Base-by-base conservation (phyloP, 2,329 filamentous ascomycete genomes). In the Pseudogymnoascus sp. region DNA sequence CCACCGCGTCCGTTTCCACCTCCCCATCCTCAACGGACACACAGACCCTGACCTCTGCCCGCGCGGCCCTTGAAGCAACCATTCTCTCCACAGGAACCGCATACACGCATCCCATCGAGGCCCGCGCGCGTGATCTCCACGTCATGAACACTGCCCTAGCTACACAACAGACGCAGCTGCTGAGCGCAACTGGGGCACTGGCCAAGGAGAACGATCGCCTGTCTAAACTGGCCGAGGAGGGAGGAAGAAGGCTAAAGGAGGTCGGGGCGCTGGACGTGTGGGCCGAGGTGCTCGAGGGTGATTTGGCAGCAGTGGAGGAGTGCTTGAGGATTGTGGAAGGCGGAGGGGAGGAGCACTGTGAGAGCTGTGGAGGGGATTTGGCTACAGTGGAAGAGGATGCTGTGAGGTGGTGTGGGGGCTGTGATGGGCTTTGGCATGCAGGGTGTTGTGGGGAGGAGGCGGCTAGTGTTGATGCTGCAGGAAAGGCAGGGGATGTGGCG, bases 201-300 rank as follows among this genome's bases (percentile, higher is more conserved):
- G 76, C 80, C 57, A 79, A 80, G 65, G 86, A 91, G 71, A 86
- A 81, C 58, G 83, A 86, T 64, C 81, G 83, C 72, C 80, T 90
- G 69, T 81, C 78, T 65, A 81, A 81, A 65, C 77, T 90, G 67
- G 84, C 85, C 4, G 81, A 82, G 66, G 80, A 79, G 62, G 85
- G 86, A 35, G 81, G 82, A 50, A 79, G 80, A 65, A 80, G 80
- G 69, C 76, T 93, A 62, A 92, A 91, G 75, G 89, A 91, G 78
- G 77, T 91, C 64, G 89, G 89, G 22, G 86, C 91, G 70, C 82
- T 93, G 70, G 89, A 93, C 78, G 92, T 92, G 72, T 94, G 89
- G 89, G 88, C 89, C 20, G 90, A 94, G 79, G 84, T 91, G 74
- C 78, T 93, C 69, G 89, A 87, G 78, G 73, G 83, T 62, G 83